A percentile compares a stretch with the other conserved stretches of the same genome.
phyloP scores from a whole-genome alignment of 495 filamentous ascomycete genomes.

The Bathelium albidoporum region DNA sequence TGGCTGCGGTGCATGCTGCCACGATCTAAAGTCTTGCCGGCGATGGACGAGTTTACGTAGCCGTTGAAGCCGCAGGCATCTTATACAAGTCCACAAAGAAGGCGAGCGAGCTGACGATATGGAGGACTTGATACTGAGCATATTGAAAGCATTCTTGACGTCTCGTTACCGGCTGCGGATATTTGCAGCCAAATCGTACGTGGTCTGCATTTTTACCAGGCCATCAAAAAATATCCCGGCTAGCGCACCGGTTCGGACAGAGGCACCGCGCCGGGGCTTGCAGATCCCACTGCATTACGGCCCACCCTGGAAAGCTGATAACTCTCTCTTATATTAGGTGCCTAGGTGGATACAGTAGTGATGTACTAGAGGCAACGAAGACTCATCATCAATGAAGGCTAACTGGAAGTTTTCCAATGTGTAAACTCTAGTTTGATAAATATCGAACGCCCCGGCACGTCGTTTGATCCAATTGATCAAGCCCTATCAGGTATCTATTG shows the following conservation, averaged over 20 bases:
- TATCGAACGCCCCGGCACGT: too few relatives aligned
- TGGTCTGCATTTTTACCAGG: neutral
- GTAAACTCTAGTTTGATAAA: too few relatives aligned
- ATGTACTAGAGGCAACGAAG: too few relatives aligned
- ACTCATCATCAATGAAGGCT: too few relatives aligned
- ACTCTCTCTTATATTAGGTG: too few relatives aligned
- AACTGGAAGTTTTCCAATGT: too few relatives aligned
- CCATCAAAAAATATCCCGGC: neutral
- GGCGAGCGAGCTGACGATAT: slow-evolving; percentile 11
- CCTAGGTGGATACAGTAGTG: too few relatives aligned
- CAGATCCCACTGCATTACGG: neutral
- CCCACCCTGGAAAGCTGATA: neutral
- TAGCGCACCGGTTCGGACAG: neutral
- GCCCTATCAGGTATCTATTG: too few relatives aligned
- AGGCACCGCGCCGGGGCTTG: neutral
- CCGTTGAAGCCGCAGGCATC: slow-evolving; percentile 18
- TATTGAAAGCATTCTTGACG: slow-evolving; percentile 15
- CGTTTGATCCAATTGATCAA: too few relatives aligned
- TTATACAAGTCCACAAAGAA: slow-evolving; percentile 20
- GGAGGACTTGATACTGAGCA: slow-evolving; percentile 14
- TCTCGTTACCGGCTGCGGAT: neutral
- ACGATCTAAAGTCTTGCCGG: neutral
- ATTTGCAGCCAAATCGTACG: neutral
- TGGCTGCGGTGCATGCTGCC: neutral
- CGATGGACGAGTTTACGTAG: neutral